Evolutionary conservation across 2,329 filamentous ascomycete genomes (phyloP).

Genomic region (Colletotrichum magnum): DNA sequence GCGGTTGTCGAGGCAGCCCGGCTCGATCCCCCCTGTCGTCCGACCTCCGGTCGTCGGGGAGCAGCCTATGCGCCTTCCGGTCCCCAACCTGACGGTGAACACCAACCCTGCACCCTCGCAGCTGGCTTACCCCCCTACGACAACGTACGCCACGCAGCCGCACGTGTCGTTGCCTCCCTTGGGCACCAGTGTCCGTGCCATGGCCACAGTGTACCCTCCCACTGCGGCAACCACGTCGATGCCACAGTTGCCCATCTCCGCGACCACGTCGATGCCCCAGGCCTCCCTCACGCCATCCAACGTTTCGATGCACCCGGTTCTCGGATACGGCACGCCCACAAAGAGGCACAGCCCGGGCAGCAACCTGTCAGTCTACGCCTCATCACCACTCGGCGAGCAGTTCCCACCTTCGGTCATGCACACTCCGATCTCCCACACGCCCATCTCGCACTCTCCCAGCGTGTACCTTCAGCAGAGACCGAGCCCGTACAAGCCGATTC

Average conservation of each 20-base stretch:
- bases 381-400: slow-evolving; percentile 78
- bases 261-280: slow-evolving; percentile 32
- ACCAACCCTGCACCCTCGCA: slow-evolving; percentile 54
- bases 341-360: slow-evolving; percentile 68
- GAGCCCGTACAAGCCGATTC: slow-evolving; percentile 93
- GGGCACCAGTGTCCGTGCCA: slow-evolving; percentile 74
- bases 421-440: slow-evolving; percentile 71
- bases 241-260: slow-evolving; percentile 40
- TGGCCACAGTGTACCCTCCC: slow-evolving; percentile 80
- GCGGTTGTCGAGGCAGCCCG: slow-evolving; percentile 55
- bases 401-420: slow-evolving; percentile 68
- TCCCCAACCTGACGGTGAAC: slow-evolving; percentile 79
- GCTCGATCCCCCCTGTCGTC: slow-evolving; percentile 31
- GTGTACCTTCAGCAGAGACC: slow-evolving; percentile 89
- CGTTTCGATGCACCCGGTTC: slow-evolving; percentile 46
- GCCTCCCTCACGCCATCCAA: slow-evolving; percentile 39
- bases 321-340: slow-evolving; percentile 64
- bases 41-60: slow-evolving; percentile 41
- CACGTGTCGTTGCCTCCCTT: slow-evolving; percentile 74
- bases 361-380: slow-evolving; percentile 67
- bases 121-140: slow-evolving; percentile 52
- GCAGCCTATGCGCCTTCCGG: slow-evolving; percentile 69
- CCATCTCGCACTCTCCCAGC: slow-evolving; percentile 85
- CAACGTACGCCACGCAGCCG: slow-evolving; percentile 59
- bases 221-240: slow-evolving; percentile 45